A percentile compares a stretch with the other conserved stretches of the same genome.
These are phyloP conservation scores for Trichaptum fuscoviolaceum DNA, from an alignment of 768 basidiomycete species.

Conservation along the genomic window DNA sequence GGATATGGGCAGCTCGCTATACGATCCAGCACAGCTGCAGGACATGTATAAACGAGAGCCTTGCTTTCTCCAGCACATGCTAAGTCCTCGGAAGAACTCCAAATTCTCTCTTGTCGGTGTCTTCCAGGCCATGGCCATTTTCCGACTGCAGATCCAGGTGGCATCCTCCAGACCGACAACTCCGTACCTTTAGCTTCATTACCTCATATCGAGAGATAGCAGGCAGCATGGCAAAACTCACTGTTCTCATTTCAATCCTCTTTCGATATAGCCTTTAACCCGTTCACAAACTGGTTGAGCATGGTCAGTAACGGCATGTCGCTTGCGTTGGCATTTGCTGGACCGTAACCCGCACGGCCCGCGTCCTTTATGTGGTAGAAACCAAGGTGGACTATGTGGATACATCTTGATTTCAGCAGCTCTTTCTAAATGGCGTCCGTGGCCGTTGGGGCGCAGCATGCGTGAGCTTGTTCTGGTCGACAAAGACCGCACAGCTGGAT, in stretches of 20 bases:
- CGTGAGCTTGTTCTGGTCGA: background rate
- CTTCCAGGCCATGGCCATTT: background rate
- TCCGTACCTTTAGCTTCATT: background rate
- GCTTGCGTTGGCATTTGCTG: background rate
- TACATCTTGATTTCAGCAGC: background rate
- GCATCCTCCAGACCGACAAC: background rate
- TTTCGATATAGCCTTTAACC: background rate
- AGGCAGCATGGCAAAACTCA: conserved; percentile 11
- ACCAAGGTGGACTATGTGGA: background rate
- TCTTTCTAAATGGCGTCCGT: background rate
- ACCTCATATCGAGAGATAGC: background rate
- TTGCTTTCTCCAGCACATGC: background rate
- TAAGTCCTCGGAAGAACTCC: background rate
- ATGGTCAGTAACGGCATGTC: background rate
- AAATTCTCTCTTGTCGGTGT: background rate
- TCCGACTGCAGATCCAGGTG: conserved; percentile 1
- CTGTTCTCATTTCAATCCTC: conserved; percentile 7
- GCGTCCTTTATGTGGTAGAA: background rate
- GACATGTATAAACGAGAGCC: background rate
- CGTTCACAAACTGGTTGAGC: background rate
- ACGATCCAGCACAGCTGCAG: background rate
- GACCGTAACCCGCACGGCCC: background rate
- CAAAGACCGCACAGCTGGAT: background rate
- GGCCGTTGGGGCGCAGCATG: background rate
- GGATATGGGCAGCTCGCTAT: background rate